These are phyloP conservation scores for Saccharomycopsis phalli DNA, from an alignment of 1,139 yeast species.

Conservation along the genomic window DNA sequence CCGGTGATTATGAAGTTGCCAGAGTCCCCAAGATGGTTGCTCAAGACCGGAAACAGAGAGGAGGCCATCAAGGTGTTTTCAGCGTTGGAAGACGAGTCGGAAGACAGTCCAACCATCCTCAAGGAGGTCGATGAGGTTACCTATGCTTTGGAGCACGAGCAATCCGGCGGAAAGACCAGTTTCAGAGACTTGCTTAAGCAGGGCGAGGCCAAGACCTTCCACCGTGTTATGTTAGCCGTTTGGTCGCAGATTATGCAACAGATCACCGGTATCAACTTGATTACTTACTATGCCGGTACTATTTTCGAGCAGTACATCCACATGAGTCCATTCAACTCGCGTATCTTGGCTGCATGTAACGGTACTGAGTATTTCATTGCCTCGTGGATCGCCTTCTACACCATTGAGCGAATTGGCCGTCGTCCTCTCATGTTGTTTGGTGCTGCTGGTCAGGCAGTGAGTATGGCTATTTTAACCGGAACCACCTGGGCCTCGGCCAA, in stretches of 20 bases:
- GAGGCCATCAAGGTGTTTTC: constrained; percentile 28
- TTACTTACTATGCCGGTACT: constrained; percentile 37
- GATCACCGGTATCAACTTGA: constrained; percentile 35
- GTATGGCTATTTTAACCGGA: constrained; percentile 32
- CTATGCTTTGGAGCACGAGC: constrained; percentile 22
- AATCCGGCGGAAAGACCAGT: background rate
- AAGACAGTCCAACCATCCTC: constrained; percentile 28
- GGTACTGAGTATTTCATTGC: constrained; percentile 38
- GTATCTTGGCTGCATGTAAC: constrained; percentile 50
- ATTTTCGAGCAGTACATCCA: constrained; percentile 30
- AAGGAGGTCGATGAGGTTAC: constrained; percentile 25
- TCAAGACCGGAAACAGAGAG: constrained; percentile 22
- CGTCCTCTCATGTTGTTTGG: constrained; percentile 36
- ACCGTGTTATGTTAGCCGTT: constrained; percentile 38
- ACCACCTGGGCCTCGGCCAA: constrained; percentile 28
- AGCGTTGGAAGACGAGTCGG: constrained; percentile 33
- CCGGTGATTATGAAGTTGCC: constrained; percentile 28
- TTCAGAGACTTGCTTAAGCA: constrained; percentile 28
- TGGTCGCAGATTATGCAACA: constrained; percentile 41
- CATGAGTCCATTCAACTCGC: constrained; percentile 34
- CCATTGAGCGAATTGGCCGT: constrained; percentile 41
- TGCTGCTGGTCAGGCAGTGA: constrained; percentile 27
- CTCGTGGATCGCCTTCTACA: constrained; percentile 36
- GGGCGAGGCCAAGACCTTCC: constrained; percentile 39
- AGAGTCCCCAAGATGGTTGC: constrained; percentile 45